Evolutionary conservation across 2,329 filamentous ascomycete species (phyloP).

Genomic region (Tolypocladium pustulatum): DNA sequence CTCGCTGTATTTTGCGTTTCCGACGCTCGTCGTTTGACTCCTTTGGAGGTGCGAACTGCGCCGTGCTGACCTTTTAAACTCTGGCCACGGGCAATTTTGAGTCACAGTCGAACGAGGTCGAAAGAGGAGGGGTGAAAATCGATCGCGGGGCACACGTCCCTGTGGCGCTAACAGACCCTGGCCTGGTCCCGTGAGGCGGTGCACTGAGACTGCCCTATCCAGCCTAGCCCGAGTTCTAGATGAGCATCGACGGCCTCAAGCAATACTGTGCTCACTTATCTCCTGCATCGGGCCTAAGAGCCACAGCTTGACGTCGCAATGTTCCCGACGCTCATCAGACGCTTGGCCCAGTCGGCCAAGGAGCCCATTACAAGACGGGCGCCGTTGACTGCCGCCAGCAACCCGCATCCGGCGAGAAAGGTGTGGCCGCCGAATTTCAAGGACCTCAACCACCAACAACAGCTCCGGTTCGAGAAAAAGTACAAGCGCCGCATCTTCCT

Average conservation of each 20-base stretch:
- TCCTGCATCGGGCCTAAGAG: not conserved
- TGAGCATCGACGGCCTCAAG: not conserved
- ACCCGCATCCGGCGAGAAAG: slow-evolving; percentile 56
- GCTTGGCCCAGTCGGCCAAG: slow-evolving; percentile 21
- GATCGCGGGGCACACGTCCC: slow-evolving; percentile 19
- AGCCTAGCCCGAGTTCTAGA: not conserved
- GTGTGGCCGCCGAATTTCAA: slow-evolving; percentile 71
- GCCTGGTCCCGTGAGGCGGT: slow-evolving; percentile 12
- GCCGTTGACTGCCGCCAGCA: slow-evolving; percentile 31
- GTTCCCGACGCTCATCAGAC: slow-evolving; percentile 23
- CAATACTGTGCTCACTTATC: not conserved
- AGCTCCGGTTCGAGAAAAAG: slow-evolving; percentile 69
- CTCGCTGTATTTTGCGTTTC: not conserved
- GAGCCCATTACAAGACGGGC: slow-evolving; percentile 14
- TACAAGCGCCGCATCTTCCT: slow-evolving; percentile 61
- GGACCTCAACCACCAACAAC: slow-evolving; percentile 58
- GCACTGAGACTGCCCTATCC: slow-evolving; percentile 10
- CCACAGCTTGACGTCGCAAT: slow-evolving; percentile 13
- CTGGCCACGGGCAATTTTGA: slow-evolving; percentile 16
- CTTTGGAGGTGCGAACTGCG: slow-evolving; percentile 1
- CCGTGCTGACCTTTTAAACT: slow-evolving; percentile 3
- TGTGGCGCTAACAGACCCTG: slow-evolving; percentile 9
- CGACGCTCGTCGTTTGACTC: slow-evolving; percentile 1
- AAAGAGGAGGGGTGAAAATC: slow-evolving; percentile 23
- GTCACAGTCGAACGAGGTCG: slow-evolving; percentile 14